Evolutionary conservation across 1,139 yeast genomes (phyloP), one percentile per base, ranked within the genome.

Genomic region (Taphrina communis): DNA sequence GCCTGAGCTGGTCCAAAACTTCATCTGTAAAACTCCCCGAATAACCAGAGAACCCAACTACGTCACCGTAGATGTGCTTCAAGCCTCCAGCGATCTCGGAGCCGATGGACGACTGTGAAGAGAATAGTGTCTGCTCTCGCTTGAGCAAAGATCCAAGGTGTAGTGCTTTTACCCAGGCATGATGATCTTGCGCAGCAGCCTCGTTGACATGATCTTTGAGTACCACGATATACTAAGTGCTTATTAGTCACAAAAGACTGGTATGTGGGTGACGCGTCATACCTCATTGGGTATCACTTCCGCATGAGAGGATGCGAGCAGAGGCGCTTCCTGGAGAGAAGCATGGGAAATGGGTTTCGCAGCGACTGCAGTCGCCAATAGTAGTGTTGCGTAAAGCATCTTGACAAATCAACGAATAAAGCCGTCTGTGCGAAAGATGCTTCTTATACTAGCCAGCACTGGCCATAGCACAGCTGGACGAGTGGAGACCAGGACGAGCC

Each of bases 1-100:
- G 81, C 76, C 93, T 87, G 74, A 94, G 85, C 75, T 86, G 80
- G 65, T 88, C 88, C 70, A 93, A 79, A 65, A 92, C 86, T 68
- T 85, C 86, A 62, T 87, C 87, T 58, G 71, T 72, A 69, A 74
- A 74, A 17, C 71, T 69, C 41, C 76, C 76, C 55, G 80, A 74
- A 73, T 79, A 79, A 25, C 81, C 83, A 71, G 76, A 76, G 75
- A 80, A 77, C 52, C 73, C 72, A 51, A 73, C 82, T 71, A 85
- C 86, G 72, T 91, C 82, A 74, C 83, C 77, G 80, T 89, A 93
- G 44, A 84, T 78, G 76, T 88, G 90, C 71, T 84, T 79, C 74
- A 91, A 82, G 73, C 97, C 97, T 73, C 75, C 72, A 38, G 75
- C 75, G 58, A 74, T 56, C 14, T 56, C 63, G 41, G 56, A 31